phyloP scores from a whole-genome alignment of 176 grass and related monocot genomes.

The Areca catechu region DNA sequence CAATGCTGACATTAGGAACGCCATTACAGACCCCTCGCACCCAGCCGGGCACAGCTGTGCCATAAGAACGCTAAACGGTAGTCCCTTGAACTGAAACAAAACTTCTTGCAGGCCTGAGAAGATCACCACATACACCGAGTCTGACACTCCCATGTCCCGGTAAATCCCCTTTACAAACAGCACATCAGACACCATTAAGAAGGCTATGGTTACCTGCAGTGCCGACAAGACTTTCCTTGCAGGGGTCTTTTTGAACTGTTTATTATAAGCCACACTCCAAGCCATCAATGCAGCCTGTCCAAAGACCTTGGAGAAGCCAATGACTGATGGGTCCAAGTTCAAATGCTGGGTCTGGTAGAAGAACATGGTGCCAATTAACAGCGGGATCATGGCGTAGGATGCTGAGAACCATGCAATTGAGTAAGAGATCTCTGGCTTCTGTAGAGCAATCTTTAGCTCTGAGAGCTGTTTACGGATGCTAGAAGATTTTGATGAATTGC shows the following conservation, averaged over 20 bases:
- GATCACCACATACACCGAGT: slow-evolving; percentile 67
- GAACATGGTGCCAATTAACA: slow-evolving; percentile 86
- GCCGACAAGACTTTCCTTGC: slow-evolving; percentile 55
- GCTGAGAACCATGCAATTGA: slow-evolving; percentile 66
- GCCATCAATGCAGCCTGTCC: slow-evolving; percentile 60
- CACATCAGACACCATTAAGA: slow-evolving; percentile 69
- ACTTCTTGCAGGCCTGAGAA: slow-evolving; percentile 74
- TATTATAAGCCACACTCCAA: slow-evolving; percentile 84
- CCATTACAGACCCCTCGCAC: slow-evolving; percentile 86
- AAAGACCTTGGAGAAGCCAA: slow-evolving; percentile 86
- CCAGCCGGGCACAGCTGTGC: slow-evolving; percentile 69
- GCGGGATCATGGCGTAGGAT: slow-evolving; percentile 68
- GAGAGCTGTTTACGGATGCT: slow-evolving; percentile 69
- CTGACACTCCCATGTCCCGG: slow-evolving; percentile 49
- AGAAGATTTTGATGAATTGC: slow-evolving; percentile 26
- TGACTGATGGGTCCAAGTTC: slow-evolving; percentile 65
- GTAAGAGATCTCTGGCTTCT: slow-evolving; percentile 54
- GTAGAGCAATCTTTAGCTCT: slow-evolving; percentile 44
- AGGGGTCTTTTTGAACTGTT: slow-evolving; percentile 55
- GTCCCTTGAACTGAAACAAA: slow-evolving; percentile 56
- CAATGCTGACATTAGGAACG: slow-evolving; percentile 78
- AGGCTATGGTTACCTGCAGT: slow-evolving; percentile 47
- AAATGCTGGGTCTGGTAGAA: slow-evolving; percentile 91
- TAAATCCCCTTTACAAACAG: slow-evolving; percentile 81
- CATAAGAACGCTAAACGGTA: slow-evolving; percentile 71